Evolutionary conservation across 1,139 yeast genomes (phyloP).

Genomic region (Candida sanyaensis): DNA sequence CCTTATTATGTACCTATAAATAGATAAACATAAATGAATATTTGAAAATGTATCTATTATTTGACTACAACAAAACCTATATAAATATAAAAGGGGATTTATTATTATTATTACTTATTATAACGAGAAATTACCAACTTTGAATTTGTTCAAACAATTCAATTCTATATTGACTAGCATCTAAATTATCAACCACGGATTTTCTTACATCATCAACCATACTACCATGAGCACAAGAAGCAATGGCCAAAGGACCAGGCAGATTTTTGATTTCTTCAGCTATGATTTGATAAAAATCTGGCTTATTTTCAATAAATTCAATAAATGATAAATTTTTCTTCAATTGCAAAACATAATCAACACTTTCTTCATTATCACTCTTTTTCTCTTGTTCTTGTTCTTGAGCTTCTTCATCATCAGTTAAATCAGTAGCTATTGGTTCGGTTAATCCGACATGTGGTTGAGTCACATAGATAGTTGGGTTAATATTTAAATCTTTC

Average conservation of each 20-base stretch:
- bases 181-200: constrained; percentile 31
- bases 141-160: constrained; percentile 46
- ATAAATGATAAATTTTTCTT: constrained; percentile 24
- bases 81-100: too few relatives aligned
- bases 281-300: constrained; percentile 40
- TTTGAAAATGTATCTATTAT: too few relatives aligned
- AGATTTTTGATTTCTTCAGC: constrained; percentile 29
- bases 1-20: too few relatives aligned
- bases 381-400: constrained; percentile 16
- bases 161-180: constrained; percentile 30
- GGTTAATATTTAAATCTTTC: constrained; percentile 23
- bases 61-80: too few relatives aligned
- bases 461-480: constrained; percentile 41
- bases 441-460: constrained; percentile 19
- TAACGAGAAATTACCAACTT: constrained; percentile 9
- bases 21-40: too few relatives aligned
- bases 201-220: constrained; percentile 43
- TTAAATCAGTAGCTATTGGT: constrained; percentile 12
- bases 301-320: constrained; percentile 41
- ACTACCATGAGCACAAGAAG: constrained; percentile 45
- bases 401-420: constrained; percentile 19
- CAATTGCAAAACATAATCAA: constrained; percentile 18
- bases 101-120: too few relatives aligned
- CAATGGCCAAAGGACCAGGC: constrained; percentile 36
- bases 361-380: constrained; percentile 16